Percentiles rank a stretch among this genome's conserved stretches.
phyloP scores from a whole-genome alignment of 2,329 filamentous ascomycete genomes.

The Penicillium italicum region DNA sequence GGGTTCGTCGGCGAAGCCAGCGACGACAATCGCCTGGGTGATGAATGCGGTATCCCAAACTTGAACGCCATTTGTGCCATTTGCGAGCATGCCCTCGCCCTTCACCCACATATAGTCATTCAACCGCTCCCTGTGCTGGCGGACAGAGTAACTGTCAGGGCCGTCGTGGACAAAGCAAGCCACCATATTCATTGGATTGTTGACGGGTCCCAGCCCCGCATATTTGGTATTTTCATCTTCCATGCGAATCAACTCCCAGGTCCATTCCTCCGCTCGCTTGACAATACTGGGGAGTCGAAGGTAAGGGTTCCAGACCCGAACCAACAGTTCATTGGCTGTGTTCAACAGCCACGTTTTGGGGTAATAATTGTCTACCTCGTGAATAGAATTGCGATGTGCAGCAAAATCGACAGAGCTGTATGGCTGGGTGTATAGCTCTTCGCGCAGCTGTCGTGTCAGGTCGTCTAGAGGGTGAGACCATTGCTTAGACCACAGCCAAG shows the following conservation, averaged over 20 bases:
- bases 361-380: constrained; percentile 79
- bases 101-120: constrained; percentile 92
- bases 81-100: constrained; percentile 85
- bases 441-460: constrained; percentile 66
- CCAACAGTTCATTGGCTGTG: constrained; percentile 70
- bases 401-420: constrained; percentile 76
- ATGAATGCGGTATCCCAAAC: constrained; percentile 93
- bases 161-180: constrained; percentile 82
- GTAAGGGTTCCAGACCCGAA: constrained; percentile 75
- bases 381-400: constrained; percentile 76
- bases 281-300: constrained; percentile 64
- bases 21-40: constrained; percentile 76
- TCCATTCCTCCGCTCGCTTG: constrained; percentile 72
- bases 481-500: constrained; percentile 78
- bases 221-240: constrained; percentile 93
- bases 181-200: constrained; percentile 83
- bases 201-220: constrained; percentile 82
- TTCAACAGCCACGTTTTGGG: constrained; percentile 85
- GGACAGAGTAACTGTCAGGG: constrained; percentile 65
- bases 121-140: constrained; percentile 73
- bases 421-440: constrained; percentile 78
- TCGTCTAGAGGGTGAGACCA: constrained; percentile 75
- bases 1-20: constrained; percentile 71
- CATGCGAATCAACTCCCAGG: constrained; percentile 77
- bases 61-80: constrained; percentile 97